Conservation (phyloP, 1,284 basidiomycete genomes). For the Microbotryum silenes-acaulis region DNA sequence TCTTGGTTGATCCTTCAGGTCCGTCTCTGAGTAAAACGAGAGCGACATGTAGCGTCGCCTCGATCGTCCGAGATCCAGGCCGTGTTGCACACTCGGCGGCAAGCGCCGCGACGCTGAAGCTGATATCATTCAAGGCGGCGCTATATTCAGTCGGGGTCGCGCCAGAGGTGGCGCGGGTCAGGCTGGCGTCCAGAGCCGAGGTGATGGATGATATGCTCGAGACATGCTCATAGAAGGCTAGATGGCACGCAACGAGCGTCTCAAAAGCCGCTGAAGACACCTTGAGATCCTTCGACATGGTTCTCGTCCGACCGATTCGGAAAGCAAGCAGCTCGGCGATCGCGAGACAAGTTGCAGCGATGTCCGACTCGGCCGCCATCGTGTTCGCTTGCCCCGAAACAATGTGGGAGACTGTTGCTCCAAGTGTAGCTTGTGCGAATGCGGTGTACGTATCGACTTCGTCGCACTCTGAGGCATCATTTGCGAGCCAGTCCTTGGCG, state of each 20-base stretch:
- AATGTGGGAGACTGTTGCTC: not conserved
- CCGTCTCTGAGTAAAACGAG: slow-evolving; percentile 15
- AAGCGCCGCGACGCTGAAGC: not conserved
- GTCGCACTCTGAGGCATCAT: not conserved
- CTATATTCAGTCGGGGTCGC: slow-evolving; percentile 12
- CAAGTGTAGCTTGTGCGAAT: slow-evolving; percentile 8
- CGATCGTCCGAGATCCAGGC: not conserved
- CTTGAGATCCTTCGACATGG: slow-evolving; percentile 4
- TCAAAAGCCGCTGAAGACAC: slow-evolving; percentile 9
- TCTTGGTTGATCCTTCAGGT: slow-evolving; percentile 22
- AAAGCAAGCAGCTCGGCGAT: slow-evolving; percentile 6
- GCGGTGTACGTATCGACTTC: slow-evolving; percentile 3
- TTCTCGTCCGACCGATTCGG: slow-evolving; percentile 5
- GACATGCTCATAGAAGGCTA: slow-evolving; percentile 12
- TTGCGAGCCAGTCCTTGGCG: slow-evolving; percentile 9
- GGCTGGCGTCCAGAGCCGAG: slow-evolving; percentile 1
- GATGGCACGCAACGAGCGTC: slow-evolving; percentile 16
- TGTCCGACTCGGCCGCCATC: not conserved
- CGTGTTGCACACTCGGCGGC: not conserved
- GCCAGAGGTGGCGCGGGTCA: not conserved
- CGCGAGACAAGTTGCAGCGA: not conserved
- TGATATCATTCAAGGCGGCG: slow-evolving; percentile 1
- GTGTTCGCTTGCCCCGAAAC: too few species aligned
- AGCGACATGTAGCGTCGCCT: slow-evolving; percentile 1
- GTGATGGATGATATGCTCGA: not conserved